A percentile compares a stretch with the other conserved stretches of the same genome.
phyloP scores from a whole-genome alignment of 2,329 filamentous ascomycete genomes.

The Elsinoe fawcettii region DNA sequence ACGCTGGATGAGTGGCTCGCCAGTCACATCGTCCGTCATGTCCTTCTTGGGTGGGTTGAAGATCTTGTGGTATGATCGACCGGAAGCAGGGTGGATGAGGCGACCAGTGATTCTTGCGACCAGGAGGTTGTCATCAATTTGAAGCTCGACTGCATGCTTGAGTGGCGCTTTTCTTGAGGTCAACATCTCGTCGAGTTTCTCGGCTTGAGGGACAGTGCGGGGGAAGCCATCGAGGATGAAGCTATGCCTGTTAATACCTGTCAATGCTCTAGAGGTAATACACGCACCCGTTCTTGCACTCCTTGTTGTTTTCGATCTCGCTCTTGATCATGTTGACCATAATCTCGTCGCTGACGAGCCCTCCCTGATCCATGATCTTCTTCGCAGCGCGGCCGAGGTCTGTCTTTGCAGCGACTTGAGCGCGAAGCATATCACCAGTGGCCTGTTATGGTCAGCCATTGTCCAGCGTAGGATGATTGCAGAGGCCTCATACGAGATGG shows the following conservation, averaged over 20 bases:
- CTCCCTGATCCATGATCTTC: slow-evolving; percentile 99
- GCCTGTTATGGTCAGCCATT: slow-evolving; percentile 50
- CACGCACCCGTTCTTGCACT: slow-evolving; percentile 91
- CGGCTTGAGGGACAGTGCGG: slow-evolving; percentile 88
- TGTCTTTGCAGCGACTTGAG: slow-evolving; percentile 97
- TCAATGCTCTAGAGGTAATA: background rate
- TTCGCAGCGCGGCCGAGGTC: slow-evolving; percentile 89
- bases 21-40: slow-evolving; percentile 96
- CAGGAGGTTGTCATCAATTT: slow-evolving; percentile 90
- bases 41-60: slow-evolving; percentile 94
- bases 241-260: slow-evolving; percentile 40
- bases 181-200: slow-evolving; percentile 93
- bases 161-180: slow-evolving; percentile 68
- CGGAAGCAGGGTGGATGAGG: slow-evolving; percentile 89
- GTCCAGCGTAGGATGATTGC: too few relatives aligned
- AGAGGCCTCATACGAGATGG: slow-evolving; percentile 79
- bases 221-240: slow-evolving; percentile 99
- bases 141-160: slow-evolving; percentile 90
- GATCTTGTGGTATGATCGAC: slow-evolving; percentile 93
- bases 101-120: slow-evolving; percentile 95
- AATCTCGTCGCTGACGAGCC: slow-evolving; percentile 96
- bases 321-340: slow-evolving; percentile 99
- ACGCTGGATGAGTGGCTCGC: slow-evolving; percentile 91
- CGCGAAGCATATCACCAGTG: slow-evolving; percentile 97
- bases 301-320: slow-evolving; percentile 85